Evolutionary conservation across 2,329 filamentous ascomycete genomes (phyloP), one percentile per base, ranked within the genome.

Genomic region (Bimuria novae-zelandiae): DNA sequence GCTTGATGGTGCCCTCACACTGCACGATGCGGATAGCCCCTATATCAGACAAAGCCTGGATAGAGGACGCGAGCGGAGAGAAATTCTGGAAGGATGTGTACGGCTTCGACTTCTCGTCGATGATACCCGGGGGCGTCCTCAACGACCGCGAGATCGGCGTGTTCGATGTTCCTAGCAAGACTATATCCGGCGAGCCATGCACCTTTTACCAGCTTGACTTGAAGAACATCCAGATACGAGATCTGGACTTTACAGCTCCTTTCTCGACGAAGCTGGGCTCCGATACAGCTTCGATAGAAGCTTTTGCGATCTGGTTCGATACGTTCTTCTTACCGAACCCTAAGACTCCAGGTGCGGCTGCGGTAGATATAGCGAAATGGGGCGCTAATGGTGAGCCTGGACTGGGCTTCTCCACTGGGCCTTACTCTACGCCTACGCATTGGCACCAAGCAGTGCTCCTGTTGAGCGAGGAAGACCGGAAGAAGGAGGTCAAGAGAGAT

Each of bases 271-370:
- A 78, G 14, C 68, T 94, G 5, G 81, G 79, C 1, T 76, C 81
- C 39, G 83, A 88, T 55, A 78, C 88, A 50, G 85, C 89, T 54
- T 77, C 80, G 1, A 77, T 97, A n/a, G 91, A 97, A 68, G 93
- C 90, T 4, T 96, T 92, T 73, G 81, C 91, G 12, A 83, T 96
- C 62, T 97, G 92, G 90, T 97, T 97, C 70, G 93, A 97, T 72
- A 93, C 89, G 21, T 94, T 94, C 79, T 97, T 97, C 75, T 84
- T 89, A 60, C 84, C 86, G 8, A 82, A 83, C 0, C 57, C 59
- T 23, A 63, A 64, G 48, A 45, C 54, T 2, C 61, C 66, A 39
- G 64, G 69, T 17, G 56, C 66, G 29, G 61, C 61, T 33, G 52
- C 56, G 55, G 78, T 78, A n/a, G 83, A 84, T 45, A 84, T 86